Evolutionary conservation across 768 basidiomycete genomes (phyloP), one percentile per base, ranked within the genome.

Genomic region (Lactarius hatsudake): DNA sequence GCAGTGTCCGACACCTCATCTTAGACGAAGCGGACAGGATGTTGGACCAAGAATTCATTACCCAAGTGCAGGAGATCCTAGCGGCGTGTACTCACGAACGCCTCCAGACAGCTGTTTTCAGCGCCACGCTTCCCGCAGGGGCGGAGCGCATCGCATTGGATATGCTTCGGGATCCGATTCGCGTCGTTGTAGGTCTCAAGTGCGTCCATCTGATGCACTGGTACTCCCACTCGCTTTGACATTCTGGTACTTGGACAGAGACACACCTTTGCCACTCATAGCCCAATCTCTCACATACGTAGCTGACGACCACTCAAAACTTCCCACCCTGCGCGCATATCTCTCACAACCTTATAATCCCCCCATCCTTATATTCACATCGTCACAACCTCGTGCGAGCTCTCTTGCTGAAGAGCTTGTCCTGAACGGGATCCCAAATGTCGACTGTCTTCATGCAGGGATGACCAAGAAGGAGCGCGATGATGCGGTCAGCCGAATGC

Each of bases 111-210:
- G 90, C 91, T 2, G 87, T 98, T 23, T 94, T 98, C 76, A 95
- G 93, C 72, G 97, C 97, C 1, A 99, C 97, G 0, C 85, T 99
- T 54, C 96, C 96, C 20, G 88, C 92, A 13, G 86, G 87, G 12
- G 89, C 86, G 0, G 97, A 99, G 76, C 91, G 89, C 73, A 79
- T 94, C 32, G 94, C 94, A 0, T 87, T 94, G 85, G 83, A 82
- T 28, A 91, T 96, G 83, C 81, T 98, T 38, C 82, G 81, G 6
- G 86, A 96, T 73, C 93, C 94, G 5, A 88, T 98, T 61, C 87
- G 97, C 12, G 86, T 98, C 13, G 93, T 98, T n/a, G 95, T 98
- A 34, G 97, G 97, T 42, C 80, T 96, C 58, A 99, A 98, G 96
- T 96, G 68, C 71, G 93, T 81, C 40, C 32, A n/a, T 32, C 15